Evolutionary conservation across 1,139 yeast species (phyloP).

Genomic region (Pichia sp.): DNA sequence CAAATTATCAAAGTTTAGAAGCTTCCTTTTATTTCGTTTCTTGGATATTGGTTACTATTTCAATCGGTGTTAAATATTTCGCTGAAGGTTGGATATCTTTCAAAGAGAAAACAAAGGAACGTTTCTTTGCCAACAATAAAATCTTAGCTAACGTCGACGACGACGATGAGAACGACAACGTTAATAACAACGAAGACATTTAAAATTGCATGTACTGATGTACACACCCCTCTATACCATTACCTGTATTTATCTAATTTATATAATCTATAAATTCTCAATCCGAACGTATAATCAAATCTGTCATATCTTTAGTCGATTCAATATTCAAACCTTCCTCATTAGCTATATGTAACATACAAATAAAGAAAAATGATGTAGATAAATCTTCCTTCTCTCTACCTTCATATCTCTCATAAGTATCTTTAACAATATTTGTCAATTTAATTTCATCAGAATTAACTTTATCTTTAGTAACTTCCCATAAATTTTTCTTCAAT

Average conservation of each 20-base stretch:
- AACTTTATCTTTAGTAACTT: constrained; percentile 14
- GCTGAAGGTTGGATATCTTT: constrained; percentile 5
- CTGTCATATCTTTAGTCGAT: constrained; percentile 48
- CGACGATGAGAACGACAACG: constrained; percentile 15
- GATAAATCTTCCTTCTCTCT: constrained; percentile 61
- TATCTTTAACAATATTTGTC: constrained; percentile 37
- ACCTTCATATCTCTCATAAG: constrained; percentile 46
- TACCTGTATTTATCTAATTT: too few relatives aligned
- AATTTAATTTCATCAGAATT: constrained; percentile 17
- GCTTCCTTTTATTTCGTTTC: constrained; percentile 57
- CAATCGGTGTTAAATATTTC: neutral
- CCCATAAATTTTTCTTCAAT: constrained; percentile 82
- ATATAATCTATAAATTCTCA: neutral
- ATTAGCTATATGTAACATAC: constrained; percentile 79
- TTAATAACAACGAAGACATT: constrained; percentile 2
- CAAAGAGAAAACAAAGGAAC: constrained; percentile 48
- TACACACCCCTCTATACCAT: too few relatives aligned
- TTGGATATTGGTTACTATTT: constrained; percentile 43
- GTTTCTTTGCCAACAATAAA: constrained; percentile 54
- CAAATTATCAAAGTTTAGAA: constrained; percentile 23
- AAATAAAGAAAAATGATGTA: constrained; percentile 82
- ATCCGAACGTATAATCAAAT: constrained; percentile 38
- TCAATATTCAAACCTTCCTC: constrained; percentile 72
- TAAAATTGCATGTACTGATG: too few relatives aligned
- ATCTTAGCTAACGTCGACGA: constrained; percentile 48